A percentile compares a stretch with the other conserved stretches of the same genome.
Evolutionary conservation across 2,329 filamentous ascomycete genomes (phyloP).

Genomic region (Lachnellula hyalina): DNA sequence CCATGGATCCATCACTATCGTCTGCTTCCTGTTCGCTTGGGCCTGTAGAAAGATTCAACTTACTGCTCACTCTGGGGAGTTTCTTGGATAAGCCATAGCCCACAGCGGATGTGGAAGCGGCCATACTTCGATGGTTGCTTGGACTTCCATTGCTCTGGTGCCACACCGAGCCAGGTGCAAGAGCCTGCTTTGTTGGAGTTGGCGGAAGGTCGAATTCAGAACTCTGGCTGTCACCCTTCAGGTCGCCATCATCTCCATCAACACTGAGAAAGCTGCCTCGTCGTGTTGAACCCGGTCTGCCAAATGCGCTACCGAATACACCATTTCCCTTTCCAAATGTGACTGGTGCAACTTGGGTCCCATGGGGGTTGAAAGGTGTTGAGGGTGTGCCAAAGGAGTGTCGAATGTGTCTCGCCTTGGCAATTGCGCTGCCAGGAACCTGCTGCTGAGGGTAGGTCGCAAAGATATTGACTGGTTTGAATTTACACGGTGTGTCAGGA

Average conservation of each 20-base stretch:
- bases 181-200: slow-evolving; percentile 77
- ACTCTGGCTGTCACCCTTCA: slow-evolving; percentile 54
- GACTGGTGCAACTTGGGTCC: slow-evolving; percentile 38
- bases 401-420: slow-evolving; percentile 57
- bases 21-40: slow-evolving; percentile 22
- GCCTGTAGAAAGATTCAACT: slow-evolving; percentile 30
- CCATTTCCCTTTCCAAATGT: slow-evolving; percentile 50
- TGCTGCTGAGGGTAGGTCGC: slow-evolving; percentile 54
- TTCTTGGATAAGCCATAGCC: slow-evolving; percentile 23
- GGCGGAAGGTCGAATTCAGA: slow-evolving; percentile 76
- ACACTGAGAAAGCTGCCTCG: slow-evolving; percentile 71
- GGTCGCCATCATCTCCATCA: slow-evolving; percentile 60
- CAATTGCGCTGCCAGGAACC: slow-evolving; percentile 52
- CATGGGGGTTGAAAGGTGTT: slow-evolving; percentile 69
- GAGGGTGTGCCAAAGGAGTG: slow-evolving; percentile 75
- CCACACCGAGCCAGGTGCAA: slow-evolving; percentile 29
- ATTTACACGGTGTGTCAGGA: slow-evolving; percentile 93
- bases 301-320: slow-evolving; percentile 55
- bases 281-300: slow-evolving; percentile 37
- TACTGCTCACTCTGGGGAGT: slow-evolving; percentile 32
- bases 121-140: slow-evolving; percentile 24
- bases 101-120: slow-evolving; percentile 23
- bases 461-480: slow-evolving; percentile 64
- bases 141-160: slow-evolving; percentile 26
- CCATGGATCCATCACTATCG: slow-evolving; percentile 28